Evolutionary conservation across 73 alveolate genomes (phyloP), one percentile per base, ranked within the genome.

Genomic region (Paramecium caudatum): DNA sequence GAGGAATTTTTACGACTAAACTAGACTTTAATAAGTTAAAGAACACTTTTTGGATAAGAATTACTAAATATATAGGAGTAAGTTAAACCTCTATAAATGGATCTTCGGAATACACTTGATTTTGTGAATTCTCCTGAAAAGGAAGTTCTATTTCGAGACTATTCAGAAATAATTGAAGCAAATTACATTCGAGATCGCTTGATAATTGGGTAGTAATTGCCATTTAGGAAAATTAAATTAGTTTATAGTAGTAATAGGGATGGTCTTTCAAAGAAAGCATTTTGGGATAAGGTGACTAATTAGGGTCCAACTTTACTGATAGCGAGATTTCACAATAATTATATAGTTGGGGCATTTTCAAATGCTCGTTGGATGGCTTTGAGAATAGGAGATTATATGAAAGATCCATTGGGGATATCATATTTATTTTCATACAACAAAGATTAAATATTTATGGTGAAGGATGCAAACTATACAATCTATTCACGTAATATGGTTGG

Each of bases 161-260:
- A 55, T 19, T 55, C 80, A 55, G 80, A 55, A 23, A 21, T 55
- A 27, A 19, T 55, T 8, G 7, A 16, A 55, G 30, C 17, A 5
- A 43, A 55, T 23, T 55, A 55, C 7, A 55, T 55, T 23, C 23
- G 23, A 0, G 30, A 55, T 55, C 13, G n/a, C 0, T 7, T 55
- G 1, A 55, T 55, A 4, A 55, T 19, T 21, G 80, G 46, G 30
- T 55, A 55, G 80, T 55, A 55, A 55, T 55, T 55, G 80, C 23
- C 23, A 9, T 55, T 55, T 25, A 55, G 46, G 23, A 55, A 23
- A 55, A 43, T 43, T 19, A 43, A 55, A 55, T 55, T 55, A 55
- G 30, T 55, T 19, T 55, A 55, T 23, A 55, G 30, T 6, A 55
- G 80, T 55, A 19, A 55, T 27, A 55, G 80, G 30, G 80, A 55